phyloP scores from a whole-genome alignment of 2,329 filamentous ascomycete genomes.

The Diplodia seriata region DNA sequence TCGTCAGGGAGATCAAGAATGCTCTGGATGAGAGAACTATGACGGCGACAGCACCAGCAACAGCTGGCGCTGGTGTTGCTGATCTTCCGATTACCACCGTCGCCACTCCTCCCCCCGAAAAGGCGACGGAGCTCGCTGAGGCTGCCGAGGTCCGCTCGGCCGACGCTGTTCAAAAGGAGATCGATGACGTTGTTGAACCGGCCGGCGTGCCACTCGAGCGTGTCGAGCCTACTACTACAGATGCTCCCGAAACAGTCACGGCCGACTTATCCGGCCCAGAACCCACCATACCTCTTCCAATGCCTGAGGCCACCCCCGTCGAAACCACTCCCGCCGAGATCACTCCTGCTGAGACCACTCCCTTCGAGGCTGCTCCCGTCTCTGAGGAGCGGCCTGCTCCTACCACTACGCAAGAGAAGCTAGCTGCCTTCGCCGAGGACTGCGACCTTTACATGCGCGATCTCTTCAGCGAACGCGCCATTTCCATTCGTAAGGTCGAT shows the following conservation, averaged over 20 bases:
- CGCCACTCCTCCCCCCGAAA: neutral
- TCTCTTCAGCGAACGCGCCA: constrained; percentile 53
- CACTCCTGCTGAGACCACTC: too few relatives aligned
- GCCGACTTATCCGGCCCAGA: constrained; percentile 19
- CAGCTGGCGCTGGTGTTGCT: neutral
- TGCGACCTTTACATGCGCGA: constrained; percentile 37
- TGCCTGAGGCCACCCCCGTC: constrained; percentile 22
- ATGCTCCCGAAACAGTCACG: neutral
- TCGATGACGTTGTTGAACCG: constrained; percentile 38
- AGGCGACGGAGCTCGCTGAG: neutral
- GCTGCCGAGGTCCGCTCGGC: neutral
- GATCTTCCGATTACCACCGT: constrained; percentile 10
- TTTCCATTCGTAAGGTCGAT: constrained; percentile 55
- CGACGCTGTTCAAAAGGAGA: constrained; percentile 36
- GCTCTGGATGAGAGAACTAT: constrained; percentile 44
- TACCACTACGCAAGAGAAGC: constrained; percentile 2
- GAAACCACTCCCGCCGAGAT: too few relatives aligned
- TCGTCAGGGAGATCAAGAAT: constrained; percentile 74
- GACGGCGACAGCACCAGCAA: constrained; percentile 19
- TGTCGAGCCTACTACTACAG: neutral
- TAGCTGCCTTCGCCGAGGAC: constrained; percentile 29
- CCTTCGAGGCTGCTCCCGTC: neutral
- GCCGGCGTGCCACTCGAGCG: constrained; percentile 32
- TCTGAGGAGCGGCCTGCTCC: constrained; percentile 23
- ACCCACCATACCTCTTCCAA: constrained; percentile 23